Conservation (phyloP, 345 rosid genomes). For the Aquilaria yunnanensis region DNA sequence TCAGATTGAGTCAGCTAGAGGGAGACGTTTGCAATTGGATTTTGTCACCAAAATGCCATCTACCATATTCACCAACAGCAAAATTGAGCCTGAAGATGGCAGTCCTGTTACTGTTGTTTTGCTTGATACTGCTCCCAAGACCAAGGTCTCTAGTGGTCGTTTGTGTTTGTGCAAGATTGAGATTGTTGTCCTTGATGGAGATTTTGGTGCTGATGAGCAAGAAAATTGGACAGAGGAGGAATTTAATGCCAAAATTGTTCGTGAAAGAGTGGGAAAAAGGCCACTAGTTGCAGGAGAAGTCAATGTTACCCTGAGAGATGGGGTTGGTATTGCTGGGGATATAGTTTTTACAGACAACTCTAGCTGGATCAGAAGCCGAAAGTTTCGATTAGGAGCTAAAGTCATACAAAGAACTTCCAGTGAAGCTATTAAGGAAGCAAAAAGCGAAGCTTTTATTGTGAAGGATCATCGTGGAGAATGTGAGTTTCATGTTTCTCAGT, state of each 20-base stretch:
- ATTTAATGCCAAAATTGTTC: constrained; percentile 39
- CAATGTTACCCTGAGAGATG: constrained; percentile 31
- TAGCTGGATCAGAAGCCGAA: constrained; percentile 69
- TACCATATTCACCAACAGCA: constrained; percentile 55
- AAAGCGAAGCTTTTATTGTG: constrained; percentile 57
- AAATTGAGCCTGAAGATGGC: constrained; percentile 39
- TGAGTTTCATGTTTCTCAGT: too few relatives aligned
- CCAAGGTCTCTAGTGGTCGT: constrained; percentile 32
- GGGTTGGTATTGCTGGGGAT: constrained; percentile 39
- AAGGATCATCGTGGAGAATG: constrained; percentile 85
- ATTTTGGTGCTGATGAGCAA: constrained; percentile 36
- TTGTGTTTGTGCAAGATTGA: constrained; percentile 44
- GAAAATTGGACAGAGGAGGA: constrained; percentile 45
- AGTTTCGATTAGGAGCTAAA: constrained; percentile 70
- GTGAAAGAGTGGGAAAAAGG: constrained; percentile 57
- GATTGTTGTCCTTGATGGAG: constrained; percentile 58
- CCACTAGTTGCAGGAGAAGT: constrained; percentile 68
- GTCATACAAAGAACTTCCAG: constrained; percentile 22
- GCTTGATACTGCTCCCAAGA: constrained; percentile 32
- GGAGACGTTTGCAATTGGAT: constrained; percentile 30
- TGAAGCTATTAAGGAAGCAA: constrained; percentile 53
- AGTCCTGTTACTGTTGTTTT: constrained; percentile 36
- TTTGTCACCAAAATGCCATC: constrained; percentile 32
- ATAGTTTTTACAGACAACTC: constrained; percentile 70
- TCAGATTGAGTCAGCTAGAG: constrained; percentile 26